Evolutionary conservation across 345 rosid species (phyloP).

Genomic region (Brassica cretica): DNA sequence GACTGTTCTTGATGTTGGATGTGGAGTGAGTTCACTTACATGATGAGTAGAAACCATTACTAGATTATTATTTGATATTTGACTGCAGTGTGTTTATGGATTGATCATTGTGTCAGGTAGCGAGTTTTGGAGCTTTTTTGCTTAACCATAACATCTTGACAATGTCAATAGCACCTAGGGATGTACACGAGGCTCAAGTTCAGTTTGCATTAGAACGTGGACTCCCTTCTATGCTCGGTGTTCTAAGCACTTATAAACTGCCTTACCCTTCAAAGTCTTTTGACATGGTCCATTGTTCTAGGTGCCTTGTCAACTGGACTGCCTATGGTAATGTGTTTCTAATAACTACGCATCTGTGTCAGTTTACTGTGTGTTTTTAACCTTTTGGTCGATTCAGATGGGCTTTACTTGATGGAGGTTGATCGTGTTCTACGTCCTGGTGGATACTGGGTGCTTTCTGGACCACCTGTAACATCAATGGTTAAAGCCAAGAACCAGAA

Average conservation of each 20-base stretch:
- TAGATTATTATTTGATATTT: conserved; percentile 6
- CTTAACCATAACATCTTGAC: conserved; percentile 57
- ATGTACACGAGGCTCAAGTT: conserved; percentile 75
- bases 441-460: conserved; percentile 72
- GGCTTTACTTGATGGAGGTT: conserved; percentile 61
- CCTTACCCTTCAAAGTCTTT: conserved; percentile 71
- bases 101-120: conserved; percentile 48
- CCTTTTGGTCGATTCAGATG: conserved; percentile 45
- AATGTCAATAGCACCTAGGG: conserved; percentile 80
- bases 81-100: not conserved
- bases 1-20: conserved; percentile 66
- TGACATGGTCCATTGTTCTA: conserved; percentile 76
- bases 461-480: conserved; percentile 66
- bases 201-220: conserved; percentile 77
- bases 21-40: conserved; percentile 57
- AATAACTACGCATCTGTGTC: not conserved
- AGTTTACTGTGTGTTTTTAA: not conserved
- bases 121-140: conserved; percentile 67
- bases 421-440: conserved; percentile 50
- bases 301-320: conserved; percentile 71
- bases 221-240: conserved; percentile 68
- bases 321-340: conserved; percentile 46
- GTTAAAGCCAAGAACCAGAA: conserved; percentile 49
- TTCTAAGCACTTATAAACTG: conserved; percentile 55
- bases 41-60: conserved; percentile 1